phyloP scores from a whole-genome alignment of 768 basidiomycete genomes.

The Symmetrospora coprosmae region DNA sequence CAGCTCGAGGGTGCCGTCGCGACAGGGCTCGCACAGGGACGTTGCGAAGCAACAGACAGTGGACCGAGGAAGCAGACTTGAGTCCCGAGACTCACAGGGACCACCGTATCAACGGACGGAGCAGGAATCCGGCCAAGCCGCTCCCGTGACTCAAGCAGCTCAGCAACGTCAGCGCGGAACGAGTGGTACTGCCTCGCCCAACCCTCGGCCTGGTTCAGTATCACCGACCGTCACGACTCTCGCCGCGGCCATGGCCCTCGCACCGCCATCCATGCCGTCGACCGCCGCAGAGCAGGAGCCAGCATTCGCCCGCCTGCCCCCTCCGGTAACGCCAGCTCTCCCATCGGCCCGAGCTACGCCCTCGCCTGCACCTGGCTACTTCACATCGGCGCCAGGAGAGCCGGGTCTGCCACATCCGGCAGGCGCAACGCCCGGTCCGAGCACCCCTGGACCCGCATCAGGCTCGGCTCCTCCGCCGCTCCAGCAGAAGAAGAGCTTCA shows the following conservation, averaged over 20 bases:
- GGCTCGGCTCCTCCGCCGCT: too few relatives aligned
- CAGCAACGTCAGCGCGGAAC: slow-evolving; percentile 29
- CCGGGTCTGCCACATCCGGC: neutral
- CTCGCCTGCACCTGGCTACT: neutral
- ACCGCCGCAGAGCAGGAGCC: slow-evolving; percentile 9
- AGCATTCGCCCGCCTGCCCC: slow-evolving; percentile 7
- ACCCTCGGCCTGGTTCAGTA: neutral
- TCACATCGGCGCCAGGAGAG: neutral
- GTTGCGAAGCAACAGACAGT: too few relatives aligned
- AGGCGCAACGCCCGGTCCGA: neutral
- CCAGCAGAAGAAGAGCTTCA: slow-evolving; percentile 22
- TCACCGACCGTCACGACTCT: neutral
- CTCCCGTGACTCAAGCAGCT: too few relatives aligned
- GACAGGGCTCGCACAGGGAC: too few relatives aligned
- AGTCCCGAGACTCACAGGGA: too few relatives aligned
- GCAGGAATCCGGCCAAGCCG: too few relatives aligned
- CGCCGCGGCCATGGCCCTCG: neutral
- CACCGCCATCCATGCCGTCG: slow-evolving; percentile 5
- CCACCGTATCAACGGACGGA: too few relatives aligned
- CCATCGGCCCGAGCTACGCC: neutral
- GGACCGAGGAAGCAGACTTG: too few relatives aligned
- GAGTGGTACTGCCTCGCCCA: neutral
- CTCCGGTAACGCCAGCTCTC: slow-evolving; percentile 4
- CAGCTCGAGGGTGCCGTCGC: too few relatives aligned
- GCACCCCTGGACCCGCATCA: too few relatives aligned